These are phyloP conservation scores for Phytophthora citrophthora DNA, from an alignment of 352 stramenopile species.

Conservation along the genomic window DNA sequence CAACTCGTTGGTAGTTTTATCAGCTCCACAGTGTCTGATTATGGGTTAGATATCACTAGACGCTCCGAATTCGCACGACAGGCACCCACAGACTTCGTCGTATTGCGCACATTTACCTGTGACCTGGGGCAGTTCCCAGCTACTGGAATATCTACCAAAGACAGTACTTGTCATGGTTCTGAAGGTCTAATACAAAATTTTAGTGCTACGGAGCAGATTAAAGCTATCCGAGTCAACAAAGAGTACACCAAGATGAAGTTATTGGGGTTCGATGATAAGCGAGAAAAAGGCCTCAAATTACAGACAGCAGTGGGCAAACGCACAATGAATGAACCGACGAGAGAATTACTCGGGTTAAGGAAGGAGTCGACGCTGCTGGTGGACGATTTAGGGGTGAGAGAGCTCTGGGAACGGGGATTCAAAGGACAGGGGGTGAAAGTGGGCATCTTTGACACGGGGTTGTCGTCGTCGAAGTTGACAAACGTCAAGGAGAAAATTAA, in stretches of 20 bases:
- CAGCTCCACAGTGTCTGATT: slow-evolving; percentile 13
- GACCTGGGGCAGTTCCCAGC: neutral
- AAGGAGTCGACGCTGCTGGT: slow-evolving; percentile 47
- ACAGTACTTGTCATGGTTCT: slow-evolving; percentile 27
- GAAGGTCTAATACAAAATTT: slow-evolving; percentile 30
- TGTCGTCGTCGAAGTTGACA: slow-evolving; percentile 56
- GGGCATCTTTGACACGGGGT: slow-evolving; percentile 87
- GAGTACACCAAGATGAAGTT: slow-evolving; percentile 49
- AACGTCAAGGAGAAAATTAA: slow-evolving; percentile 85
- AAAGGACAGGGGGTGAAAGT: slow-evolving; percentile 82
- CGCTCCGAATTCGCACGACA: slow-evolving; percentile 37
- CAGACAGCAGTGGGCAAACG: slow-evolving; percentile 27
- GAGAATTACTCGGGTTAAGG: slow-evolving; percentile 23
- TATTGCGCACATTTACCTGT: slow-evolving; percentile 59
- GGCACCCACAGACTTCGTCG: slow-evolving; percentile 69
- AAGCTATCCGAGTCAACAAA: slow-evolving; percentile 55
- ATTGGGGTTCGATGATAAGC: slow-evolving; percentile 21
- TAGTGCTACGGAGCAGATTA: slow-evolving; percentile 30
- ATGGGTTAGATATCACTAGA: slow-evolving; percentile 33
- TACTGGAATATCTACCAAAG: neutral
- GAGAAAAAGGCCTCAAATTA: slow-evolving; percentile 9
- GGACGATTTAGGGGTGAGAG: slow-evolving; percentile 57
- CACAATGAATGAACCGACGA: slow-evolving; percentile 18
- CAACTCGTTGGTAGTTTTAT: slow-evolving; percentile 33
- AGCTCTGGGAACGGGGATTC: slow-evolving; percentile 64